phyloP scores from a whole-genome alignment of 163 green algal species.

The Scenedesmus sp. region DNA sequence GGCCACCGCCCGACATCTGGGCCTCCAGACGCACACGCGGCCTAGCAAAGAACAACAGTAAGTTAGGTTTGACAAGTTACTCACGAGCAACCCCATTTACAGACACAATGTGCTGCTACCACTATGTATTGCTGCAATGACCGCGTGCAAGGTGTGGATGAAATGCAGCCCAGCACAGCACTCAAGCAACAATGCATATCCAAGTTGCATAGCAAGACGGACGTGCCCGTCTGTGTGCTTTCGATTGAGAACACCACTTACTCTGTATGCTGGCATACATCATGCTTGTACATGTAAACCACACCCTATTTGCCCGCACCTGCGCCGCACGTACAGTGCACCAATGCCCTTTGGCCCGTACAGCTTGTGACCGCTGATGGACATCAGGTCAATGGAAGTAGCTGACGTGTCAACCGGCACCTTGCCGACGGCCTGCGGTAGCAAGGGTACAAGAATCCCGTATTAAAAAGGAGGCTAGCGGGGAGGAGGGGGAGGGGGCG shows the following conservation, averaged over 20 bases:
- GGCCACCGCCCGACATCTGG: slow-evolving; percentile 95
- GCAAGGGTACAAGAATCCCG: not conserved
- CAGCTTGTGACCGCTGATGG: slow-evolving; percentile 98
- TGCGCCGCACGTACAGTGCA: slow-evolving; percentile 95
- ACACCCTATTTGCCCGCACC: not conserved
- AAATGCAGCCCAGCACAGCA: no score
- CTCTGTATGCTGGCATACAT: no score
- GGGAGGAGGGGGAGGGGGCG: no score
- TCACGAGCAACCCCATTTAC: no score
- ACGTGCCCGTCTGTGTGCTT: no score
- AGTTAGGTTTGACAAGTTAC: not conserved
- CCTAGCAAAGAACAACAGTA: slow-evolving; percentile 54
- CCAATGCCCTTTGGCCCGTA: slow-evolving; percentile 98
- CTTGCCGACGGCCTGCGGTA: slow-evolving; percentile 90
- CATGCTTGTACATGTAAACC: not conserved
- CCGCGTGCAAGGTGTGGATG: no score
- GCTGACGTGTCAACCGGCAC: slow-evolving; percentile 95
- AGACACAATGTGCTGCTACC: no score
- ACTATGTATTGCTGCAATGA: no score
- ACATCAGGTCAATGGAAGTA: slow-evolving; percentile 97
- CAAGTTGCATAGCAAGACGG: no score
- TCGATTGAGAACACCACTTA: no score
- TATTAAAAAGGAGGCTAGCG: no score
- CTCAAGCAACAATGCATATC: no score
- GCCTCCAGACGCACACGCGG: slow-evolving; percentile 96